phyloP scores from a whole-genome alignment of 768 basidiomycete genomes.

The Phanerochaete sordida region DNA sequence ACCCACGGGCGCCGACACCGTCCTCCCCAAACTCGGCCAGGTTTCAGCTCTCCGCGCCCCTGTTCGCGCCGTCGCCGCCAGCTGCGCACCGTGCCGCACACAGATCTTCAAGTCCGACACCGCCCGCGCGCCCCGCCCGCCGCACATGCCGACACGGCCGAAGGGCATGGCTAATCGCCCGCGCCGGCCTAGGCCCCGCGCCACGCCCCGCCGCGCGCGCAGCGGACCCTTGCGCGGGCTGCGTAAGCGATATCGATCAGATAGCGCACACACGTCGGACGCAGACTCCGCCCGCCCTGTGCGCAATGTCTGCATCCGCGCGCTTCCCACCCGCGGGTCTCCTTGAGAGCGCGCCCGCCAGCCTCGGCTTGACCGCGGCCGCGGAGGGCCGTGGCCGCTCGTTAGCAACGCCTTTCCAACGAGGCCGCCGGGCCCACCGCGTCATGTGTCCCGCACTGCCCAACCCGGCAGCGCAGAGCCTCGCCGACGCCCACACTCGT shows the following conservation, averaged over 20 bases:
- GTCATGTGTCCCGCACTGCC: slow-evolving; percentile 9
- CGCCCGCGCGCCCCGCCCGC: not conserved
- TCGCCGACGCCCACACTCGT: slow-evolving; percentile 7
- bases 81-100: not conserved
- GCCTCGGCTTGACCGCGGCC: not conserved
- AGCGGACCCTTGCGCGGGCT: not conserved
- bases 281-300: not conserved
- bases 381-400: slow-evolving; percentile 12
- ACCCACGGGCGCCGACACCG: not conserved
- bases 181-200: not conserved
- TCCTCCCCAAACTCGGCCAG: not conserved
- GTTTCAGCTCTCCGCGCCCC: not conserved
- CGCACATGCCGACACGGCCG: no score
- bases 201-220: not conserved
- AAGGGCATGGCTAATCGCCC: not conserved
- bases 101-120: not conserved
- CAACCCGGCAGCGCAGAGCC: not conserved
- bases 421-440: slow-evolving; percentile 14
- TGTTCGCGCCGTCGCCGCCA: not conserved
- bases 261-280: not conserved
- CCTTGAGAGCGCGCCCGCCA: not conserved
- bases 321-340: not conserved
- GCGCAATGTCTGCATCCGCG: slow-evolving; percentile 6
- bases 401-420: slow-evolving; percentile 22
- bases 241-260: slow-evolving; percentile 6